Percentiles rank a stretch among this genome's conserved stretches.
Conservation (phyloP, 345 rosid species). For the Euphorbia pulcherrima region DNA sequence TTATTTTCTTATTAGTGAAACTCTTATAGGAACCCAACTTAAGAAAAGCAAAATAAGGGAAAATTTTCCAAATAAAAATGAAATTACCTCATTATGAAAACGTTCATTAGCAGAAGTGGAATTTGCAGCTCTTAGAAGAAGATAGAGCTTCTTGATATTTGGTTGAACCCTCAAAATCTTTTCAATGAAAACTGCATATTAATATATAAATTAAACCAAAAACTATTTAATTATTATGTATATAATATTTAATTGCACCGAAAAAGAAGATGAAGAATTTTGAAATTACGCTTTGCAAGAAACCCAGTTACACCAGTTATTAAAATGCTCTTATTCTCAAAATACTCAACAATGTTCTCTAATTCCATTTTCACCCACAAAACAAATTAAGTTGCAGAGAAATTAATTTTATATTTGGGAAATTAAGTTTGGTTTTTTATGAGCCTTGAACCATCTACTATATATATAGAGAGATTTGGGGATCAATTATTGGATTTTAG, state of each 20-base stretch:
- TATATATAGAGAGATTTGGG: background rate
- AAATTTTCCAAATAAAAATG: background rate
- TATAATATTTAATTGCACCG: background rate
- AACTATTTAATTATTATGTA: background rate
- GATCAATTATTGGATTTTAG: no score
- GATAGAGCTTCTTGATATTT: constrained; percentile 23
- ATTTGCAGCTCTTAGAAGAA: constrained; percentile 25
- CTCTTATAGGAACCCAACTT: background rate
- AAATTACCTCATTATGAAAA: constrained; percentile 23
- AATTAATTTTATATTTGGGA: background rate
- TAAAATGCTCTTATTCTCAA: constrained; percentile 37
- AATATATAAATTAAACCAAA: background rate
- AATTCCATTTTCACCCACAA: constrained; percentile 5
- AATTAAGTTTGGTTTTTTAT: background rate
- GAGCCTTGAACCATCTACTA: no score
- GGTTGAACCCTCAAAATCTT: constrained; percentile 24
- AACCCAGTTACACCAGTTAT: constrained; percentile 50
- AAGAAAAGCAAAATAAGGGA: background rate
- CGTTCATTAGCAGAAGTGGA: constrained; percentile 14
- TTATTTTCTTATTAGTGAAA: background rate
- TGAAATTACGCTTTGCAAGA: constrained; percentile 32
- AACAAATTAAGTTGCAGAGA: background rate
- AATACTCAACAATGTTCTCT: constrained; percentile 16
- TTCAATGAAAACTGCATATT: constrained; percentile 27
- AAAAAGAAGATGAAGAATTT: background rate